Evolutionary conservation across 140 eudicot species (phyloP), one percentile per base, ranked within the genome.

Genomic region (Bidens hawaiensis): DNA sequence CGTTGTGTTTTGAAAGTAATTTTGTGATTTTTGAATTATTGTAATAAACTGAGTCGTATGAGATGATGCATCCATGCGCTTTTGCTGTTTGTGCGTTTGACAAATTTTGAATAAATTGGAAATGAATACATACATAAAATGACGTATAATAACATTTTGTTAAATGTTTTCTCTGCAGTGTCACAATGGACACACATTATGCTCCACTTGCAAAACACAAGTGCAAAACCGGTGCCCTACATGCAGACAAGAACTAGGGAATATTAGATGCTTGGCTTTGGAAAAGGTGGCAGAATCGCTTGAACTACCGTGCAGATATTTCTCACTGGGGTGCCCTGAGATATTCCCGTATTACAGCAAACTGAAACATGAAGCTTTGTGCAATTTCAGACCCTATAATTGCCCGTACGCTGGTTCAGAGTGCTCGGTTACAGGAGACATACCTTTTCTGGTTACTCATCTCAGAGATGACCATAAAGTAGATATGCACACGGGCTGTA

Each of bases 321-420:
- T 67, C 64, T 62, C 84, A 13, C 43, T 91, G 71, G 98, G 98
- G 14, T 91, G 98, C 52, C 96, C 91, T 6, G 98, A 82, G 43
- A 91, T 91, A 65, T 91, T 91, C 73, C 96, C 96, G 0, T 91
- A 91, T 68, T 91, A 91, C 82, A 91, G 93, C 89, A 91, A 91
- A 57, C 89, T 87, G 53, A 91, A 91, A 58, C 98, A 91, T 14
- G 98, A 91, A 67, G 78, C 89, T 4, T 31, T 82, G 47, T 87
- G 98, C 85, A 85, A 87, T 66, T 91, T 91, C 65, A 74, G 98
- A 75, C 96, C 98, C 5, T 91, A 87, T 76, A 84, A 60, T 68
- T 91, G 98, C 62, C 98, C 98, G 0, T 91, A 91, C 59, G 98
- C 98, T 41, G 98, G 98, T 24, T 91, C 98, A 1, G 98, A 91